Conservation (phyloP, 2,329 filamentous ascomycete species). For the Colletotrichum lini region DNA sequence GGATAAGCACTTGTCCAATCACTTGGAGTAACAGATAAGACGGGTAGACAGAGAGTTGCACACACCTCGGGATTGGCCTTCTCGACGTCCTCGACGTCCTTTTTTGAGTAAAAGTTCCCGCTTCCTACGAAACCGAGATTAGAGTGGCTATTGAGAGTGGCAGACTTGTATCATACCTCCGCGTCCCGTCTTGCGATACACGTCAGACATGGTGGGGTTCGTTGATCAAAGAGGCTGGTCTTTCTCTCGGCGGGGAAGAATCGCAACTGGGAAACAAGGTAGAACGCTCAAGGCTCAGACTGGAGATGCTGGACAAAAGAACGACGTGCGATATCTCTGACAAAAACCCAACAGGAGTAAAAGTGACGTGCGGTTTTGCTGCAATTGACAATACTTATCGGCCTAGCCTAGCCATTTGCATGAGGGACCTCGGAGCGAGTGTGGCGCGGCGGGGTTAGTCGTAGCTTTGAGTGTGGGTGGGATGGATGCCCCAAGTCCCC, state of each 20-base stretch:
- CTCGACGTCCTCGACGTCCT: conserved; percentile 63
- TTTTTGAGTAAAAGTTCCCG: conserved; percentile 72
- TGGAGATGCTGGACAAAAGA: background rate
- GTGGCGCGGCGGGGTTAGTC: conserved; percentile 41
- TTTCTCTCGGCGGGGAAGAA: background rate
- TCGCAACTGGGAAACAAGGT: background rate
- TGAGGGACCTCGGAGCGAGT: background rate
- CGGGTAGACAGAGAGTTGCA: background rate
- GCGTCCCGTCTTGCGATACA: conserved; percentile 68
- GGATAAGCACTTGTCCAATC: background rate
- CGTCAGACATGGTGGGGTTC: conserved; percentile 51
- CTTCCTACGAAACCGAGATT: background rate
- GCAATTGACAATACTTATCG: conserved; percentile 29
- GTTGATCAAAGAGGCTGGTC: background rate
- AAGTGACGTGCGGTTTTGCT: conserved; percentile 35
- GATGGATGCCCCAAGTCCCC: conserved; percentile 5
- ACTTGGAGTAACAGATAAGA: background rate
- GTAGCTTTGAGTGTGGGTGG: conserved; percentile 22
- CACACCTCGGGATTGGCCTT: conserved; percentile 47
- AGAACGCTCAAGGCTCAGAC: background rate
- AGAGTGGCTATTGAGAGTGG: background rate
- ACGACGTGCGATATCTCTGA: conserved; percentile 5
- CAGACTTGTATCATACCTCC: conserved; percentile 63
- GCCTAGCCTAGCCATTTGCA: conserved; percentile 13
- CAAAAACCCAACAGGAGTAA: conserved; percentile 7